Evolutionary conservation across 805 yeast genomes (phyloP), one percentile per base, ranked within the genome.

Genomic region (Metahyphopichia silvanorum): DNA sequence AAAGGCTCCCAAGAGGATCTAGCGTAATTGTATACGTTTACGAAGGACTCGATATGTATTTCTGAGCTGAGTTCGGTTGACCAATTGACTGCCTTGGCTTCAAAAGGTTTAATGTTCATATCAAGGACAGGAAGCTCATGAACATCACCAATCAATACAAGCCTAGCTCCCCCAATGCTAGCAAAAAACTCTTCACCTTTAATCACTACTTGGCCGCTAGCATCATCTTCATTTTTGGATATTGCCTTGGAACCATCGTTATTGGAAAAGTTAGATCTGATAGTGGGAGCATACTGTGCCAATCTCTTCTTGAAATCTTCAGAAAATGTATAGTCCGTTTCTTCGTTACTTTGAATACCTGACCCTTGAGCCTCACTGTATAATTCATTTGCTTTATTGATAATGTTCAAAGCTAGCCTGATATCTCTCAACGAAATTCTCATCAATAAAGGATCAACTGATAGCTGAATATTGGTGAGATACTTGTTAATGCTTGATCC

Each of bases 1-100:
- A 93, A 63, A 0, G 98, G 97, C 49, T 93, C 98, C 98, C 98
- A 89, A 0, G 87, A 75, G 3, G 96, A 88, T 40, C 84, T 77
- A 0, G 96, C 76, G 54, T 89, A 89, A 54, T 88, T 88, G 66
- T 84, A 89, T 14, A 86, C 76, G 55, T 86, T 88, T 7, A 84
- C 73, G 39, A 65, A 74, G 1, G 87, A 70, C 39, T 77, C 84
- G 21, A 88, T 56, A 16, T 75, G 73, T 0, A 82, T 68, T 35
- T 77, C 79, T 1, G 86, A 84, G 44, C 79, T 80, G 34, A 89
- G 56, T 38, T 85, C 89, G 1, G 89, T 79, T 0, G 95, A 82
- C 97, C 97, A 89, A 47, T 89, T 85, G 34, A 74, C 71, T 0
- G 87, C 89, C 20, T 63, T 63, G 2, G 82, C 53, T 9, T 75